Conservation (phyloP, 768 basidiomycete genomes). For the Collybia mongolica region DNA sequence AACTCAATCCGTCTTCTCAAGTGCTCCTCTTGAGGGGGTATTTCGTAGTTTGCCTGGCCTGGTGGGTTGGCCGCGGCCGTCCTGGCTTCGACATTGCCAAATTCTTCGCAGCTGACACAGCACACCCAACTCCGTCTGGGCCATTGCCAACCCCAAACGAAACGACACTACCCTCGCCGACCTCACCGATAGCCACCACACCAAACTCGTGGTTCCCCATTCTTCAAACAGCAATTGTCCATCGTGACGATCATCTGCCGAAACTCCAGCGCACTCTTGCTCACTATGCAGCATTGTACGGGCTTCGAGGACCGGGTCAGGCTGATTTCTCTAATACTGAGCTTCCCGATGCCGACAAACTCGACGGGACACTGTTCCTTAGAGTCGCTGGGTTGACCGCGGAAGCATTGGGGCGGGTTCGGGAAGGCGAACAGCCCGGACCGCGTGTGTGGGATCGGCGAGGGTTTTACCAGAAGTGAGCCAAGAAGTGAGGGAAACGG, state of each 20-base stretch:
- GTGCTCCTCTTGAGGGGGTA: slow-evolving; percentile 57
- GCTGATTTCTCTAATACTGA: slow-evolving; percentile 30
- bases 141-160: slow-evolving; percentile 23
- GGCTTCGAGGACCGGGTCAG: slow-evolving; percentile 26
- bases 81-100: slow-evolving; percentile 44
- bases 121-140: slow-evolving; percentile 12
- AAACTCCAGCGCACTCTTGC: slow-evolving; percentile 38
- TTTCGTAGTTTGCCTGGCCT: slow-evolving; percentile 47
- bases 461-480: neutral
- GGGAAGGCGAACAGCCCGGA: neutral
- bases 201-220: slow-evolving; percentile 64
- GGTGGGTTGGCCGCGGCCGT: slow-evolving; percentile 60
- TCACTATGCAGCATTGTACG: slow-evolving; percentile 25
- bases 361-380: slow-evolving; percentile 66
- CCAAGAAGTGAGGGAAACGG: no score
- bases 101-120: slow-evolving; percentile 39
- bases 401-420: slow-evolving; percentile 25
- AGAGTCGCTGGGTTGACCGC: slow-evolving; percentile 53
- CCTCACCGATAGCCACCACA: slow-evolving; percentile 31
- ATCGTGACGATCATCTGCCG: slow-evolving; percentile 54
- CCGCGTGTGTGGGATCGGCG: neutral
- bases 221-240: slow-evolving; percentile 48
- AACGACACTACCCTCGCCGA: slow-evolving; percentile 20
- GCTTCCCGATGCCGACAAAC: slow-evolving; percentile 46
- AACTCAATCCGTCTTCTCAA: slow-evolving; percentile 40